Evolutionary conservation across 1,139 yeast genomes (phyloP).

Genomic region (Suhomyces kunorum): DNA sequence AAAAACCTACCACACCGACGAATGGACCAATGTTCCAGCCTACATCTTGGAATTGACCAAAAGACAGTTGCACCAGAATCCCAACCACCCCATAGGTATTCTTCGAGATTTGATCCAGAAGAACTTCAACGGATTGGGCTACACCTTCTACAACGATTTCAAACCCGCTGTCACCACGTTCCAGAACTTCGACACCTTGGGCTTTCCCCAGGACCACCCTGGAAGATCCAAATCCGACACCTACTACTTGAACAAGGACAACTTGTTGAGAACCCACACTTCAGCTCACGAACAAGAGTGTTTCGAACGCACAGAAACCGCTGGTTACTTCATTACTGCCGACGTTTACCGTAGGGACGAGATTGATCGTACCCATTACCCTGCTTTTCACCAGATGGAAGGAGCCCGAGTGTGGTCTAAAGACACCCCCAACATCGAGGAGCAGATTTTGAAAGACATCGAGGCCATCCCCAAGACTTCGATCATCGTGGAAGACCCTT

Average conservation of each 20-base stretch:
- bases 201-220: constrained; percentile 90
- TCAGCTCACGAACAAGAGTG: constrained; percentile 95
- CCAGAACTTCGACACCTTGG: constrained; percentile 88
- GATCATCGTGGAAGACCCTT: constrained; percentile 77
- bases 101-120: constrained; percentile 71
- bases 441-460: constrained; percentile 54
- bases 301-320: constrained; percentile 63
- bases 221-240: constrained; percentile 94
- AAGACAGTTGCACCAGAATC: constrained; percentile 70
- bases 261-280: constrained; percentile 86
- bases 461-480: constrained; percentile 68
- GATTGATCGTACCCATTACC: constrained; percentile 93
- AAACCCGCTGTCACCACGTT: constrained; percentile 78
- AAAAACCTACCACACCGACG: constrained; percentile 59
- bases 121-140: constrained; percentile 66
- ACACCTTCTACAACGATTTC: constrained; percentile 79
- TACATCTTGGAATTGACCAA: constrained; percentile 69
- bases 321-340: constrained; percentile 91
- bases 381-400: constrained; percentile 97
- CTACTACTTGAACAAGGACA: constrained; percentile 73
- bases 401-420: constrained; percentile 89
- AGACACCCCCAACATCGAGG: constrained; percentile 39
- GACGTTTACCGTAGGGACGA: constrained; percentile 96
- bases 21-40: constrained; percentile 85
- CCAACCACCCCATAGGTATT: constrained; percentile 87